Evolutionary conservation across 352 stramenopile genomes (phyloP).

Genomic region (Globisporangium nagaii): DNA sequence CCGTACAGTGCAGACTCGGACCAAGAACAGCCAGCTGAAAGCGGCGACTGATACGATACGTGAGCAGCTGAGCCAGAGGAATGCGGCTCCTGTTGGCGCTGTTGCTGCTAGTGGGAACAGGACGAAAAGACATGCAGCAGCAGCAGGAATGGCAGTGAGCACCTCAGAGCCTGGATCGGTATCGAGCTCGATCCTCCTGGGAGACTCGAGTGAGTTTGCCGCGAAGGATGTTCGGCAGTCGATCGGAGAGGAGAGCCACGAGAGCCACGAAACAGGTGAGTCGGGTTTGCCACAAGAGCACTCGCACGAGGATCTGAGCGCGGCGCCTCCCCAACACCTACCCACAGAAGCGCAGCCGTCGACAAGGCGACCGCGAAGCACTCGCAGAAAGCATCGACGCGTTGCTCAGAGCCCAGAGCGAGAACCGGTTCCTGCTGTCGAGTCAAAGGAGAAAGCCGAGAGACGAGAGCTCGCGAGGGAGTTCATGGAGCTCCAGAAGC

Average conservation of each 20-base stretch:
- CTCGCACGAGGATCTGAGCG: too few species aligned
- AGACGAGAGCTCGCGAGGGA: slow-evolving; percentile 54
- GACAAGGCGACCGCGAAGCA: neutral
- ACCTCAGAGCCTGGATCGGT: neutral
- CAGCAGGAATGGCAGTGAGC: neutral
- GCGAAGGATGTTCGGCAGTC: slow-evolving; percentile 2
- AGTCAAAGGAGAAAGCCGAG: slow-evolving; percentile 25
- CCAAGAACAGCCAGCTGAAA: slow-evolving; percentile 3
- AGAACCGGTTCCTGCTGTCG: slow-evolving; percentile 6
- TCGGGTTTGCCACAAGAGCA: neutral
- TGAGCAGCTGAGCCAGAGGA: neutral
- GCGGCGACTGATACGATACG: neutral
- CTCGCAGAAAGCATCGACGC: neutral
- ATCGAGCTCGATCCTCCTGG: slow-evolving; percentile 6
- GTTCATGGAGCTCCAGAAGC: slow-evolving; percentile 64
- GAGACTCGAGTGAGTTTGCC: neutral
- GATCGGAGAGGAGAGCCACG: slow-evolving; percentile 12
- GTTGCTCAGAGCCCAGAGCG: neutral
- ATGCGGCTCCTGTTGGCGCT: neutral
- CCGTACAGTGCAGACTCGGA: neutral
- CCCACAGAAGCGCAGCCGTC: neutral
- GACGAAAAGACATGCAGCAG: neutral
- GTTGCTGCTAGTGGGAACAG: neutral
- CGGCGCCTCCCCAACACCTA: too few species aligned
- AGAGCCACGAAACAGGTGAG: neutral